phyloP scores from a whole-genome alignment of 805 yeast genomes.

The Ogataea pignaliae region DNA sequence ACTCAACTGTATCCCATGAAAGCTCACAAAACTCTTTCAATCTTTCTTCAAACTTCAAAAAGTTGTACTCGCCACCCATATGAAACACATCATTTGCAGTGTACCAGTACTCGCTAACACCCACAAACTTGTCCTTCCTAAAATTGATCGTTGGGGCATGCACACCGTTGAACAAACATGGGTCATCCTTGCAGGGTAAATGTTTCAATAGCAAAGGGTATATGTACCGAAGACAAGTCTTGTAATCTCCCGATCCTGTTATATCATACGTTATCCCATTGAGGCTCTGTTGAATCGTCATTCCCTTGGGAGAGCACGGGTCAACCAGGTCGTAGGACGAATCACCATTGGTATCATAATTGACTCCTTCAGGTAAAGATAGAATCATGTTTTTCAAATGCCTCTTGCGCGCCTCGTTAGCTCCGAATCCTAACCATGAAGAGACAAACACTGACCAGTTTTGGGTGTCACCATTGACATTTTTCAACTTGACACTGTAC shows the following conservation, averaged over 20 bases:
- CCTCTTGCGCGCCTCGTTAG: conserved; percentile 83
- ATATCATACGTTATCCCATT: conserved; percentile 47
- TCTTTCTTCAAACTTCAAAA: conserved; percentile 56
- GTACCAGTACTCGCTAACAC: conserved; percentile 96
- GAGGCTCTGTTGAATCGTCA: conserved; percentile 41
- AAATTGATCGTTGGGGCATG: conserved; percentile 90
- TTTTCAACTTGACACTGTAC: conserved; percentile 59
- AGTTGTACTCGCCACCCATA: conserved; percentile 86
- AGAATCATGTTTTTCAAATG: conserved; percentile 54
- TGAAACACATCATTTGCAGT: conserved; percentile 89
- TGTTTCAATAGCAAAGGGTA: conserved; percentile 77
- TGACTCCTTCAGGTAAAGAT: conserved; percentile 40
- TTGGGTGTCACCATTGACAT: conserved; percentile 64
- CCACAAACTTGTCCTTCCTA: conserved; percentile 75
- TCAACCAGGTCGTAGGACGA: conserved; percentile 50
- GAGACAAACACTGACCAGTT: conserved; percentile 87
- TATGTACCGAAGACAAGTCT: conserved; percentile 62
- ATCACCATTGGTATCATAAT: conserved; percentile 43
- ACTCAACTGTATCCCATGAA: conserved; percentile 57
- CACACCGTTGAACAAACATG: conserved; percentile 91
- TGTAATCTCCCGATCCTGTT: conserved; percentile 76
- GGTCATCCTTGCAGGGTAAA: conserved; percentile 78
- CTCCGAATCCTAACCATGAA: conserved; percentile 98
- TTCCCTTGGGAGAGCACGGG: conserved; percentile 77
- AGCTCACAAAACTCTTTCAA: conserved; percentile 72